Conservation (phyloP, 225 moss, liverwort and hornwort genomes). For the Rhytidiadelphus loreus region DNA sequence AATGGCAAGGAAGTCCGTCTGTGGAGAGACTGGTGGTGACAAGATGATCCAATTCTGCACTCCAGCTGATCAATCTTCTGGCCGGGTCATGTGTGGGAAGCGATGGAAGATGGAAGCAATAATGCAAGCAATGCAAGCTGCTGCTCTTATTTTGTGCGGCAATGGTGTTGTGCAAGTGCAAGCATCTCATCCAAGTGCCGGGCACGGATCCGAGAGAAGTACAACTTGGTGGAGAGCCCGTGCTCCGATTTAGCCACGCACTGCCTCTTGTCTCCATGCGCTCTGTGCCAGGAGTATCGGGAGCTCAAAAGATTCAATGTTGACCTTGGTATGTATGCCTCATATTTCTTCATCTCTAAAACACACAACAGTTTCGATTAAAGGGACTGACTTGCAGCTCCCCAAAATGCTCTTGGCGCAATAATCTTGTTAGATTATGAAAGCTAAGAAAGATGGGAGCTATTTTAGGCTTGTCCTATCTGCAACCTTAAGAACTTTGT, state of each 20-base stretch:
- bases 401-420: not conserved
- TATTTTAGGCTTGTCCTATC: too few relatives aligned
- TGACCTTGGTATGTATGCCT: not conserved
- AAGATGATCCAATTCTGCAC: not conserved
- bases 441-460: too few relatives aligned
- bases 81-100: slow-evolving; percentile 2
- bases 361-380: not conserved
- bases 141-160: not conserved
- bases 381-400: not conserved
- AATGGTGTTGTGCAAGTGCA: slow-evolving; percentile 5
- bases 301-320: slow-evolving; percentile 3
- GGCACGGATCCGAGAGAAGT: slow-evolving; percentile 6
- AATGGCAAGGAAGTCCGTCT: not conserved
- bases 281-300: slow-evolving; percentile 23
- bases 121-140: not conserved
- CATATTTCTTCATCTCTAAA: not conserved
- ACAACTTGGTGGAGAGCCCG: slow-evolving; percentile 14
- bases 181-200: not conserved
- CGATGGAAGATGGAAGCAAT: not conserved
- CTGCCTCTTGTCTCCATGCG: slow-evolving; percentile 14
- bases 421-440: not conserved
- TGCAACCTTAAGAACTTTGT: not conserved
- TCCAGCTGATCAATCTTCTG: not conserved
- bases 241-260: slow-evolving; percentile 11
- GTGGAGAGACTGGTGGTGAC: not conserved